A percentile compares a stretch with the other conserved stretches of the same genome.
Conservation (phyloP, 2,329 filamentous ascomycete genomes). For the Paraphaeosphaeria sporulosa region DNA sequence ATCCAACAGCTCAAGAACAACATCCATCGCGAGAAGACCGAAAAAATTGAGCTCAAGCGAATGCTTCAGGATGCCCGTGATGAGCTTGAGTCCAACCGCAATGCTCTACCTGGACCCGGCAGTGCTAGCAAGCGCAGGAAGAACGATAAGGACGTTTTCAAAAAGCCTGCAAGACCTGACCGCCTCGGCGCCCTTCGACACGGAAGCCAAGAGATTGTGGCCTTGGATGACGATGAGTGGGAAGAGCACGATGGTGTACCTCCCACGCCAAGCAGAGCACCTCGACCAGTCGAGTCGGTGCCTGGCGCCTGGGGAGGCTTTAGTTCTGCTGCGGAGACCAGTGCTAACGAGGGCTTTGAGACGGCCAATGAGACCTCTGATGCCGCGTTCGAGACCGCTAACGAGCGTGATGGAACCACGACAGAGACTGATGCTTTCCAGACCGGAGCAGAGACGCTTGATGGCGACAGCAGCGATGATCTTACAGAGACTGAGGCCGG, state of each 20-base stretch:
- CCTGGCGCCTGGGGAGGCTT: constrained; percentile 44
- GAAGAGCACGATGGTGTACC: constrained; percentile 75
- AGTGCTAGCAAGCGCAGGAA: constrained; percentile 64
- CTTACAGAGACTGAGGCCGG: constrained; percentile 83
- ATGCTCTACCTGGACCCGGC: constrained; percentile 55
- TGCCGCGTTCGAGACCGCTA: constrained; percentile 73
- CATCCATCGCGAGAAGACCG: constrained; percentile 96
- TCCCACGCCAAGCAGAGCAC: constrained; percentile 61
- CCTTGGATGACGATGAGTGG: constrained; percentile 81
- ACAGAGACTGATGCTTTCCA: constrained; percentile 96
- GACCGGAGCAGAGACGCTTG: constrained; percentile 80
- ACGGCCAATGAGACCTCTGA: constrained; percentile 77
- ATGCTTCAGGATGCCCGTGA: constrained; percentile 95
- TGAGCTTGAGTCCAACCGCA: constrained; percentile 77
- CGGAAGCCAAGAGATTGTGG: constrained; percentile 76
- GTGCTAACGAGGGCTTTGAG: constrained; percentile 74
- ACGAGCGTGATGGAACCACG: constrained; percentile 72
- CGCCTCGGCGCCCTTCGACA: constrained; percentile 78
- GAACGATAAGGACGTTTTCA: constrained; percentile 66
- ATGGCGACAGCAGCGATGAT: constrained; percentile 77
- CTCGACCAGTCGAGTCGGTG: constrained; percentile 32
- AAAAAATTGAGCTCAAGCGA: constrained; percentile 93
- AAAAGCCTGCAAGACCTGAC: constrained; percentile 77
- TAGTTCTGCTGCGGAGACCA: constrained; percentile 45
- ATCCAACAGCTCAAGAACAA: constrained; percentile 95